Percentiles rank a stretch among this genome's conserved stretches.
Conservation (phyloP, 306 rosid species). For the Rosa rugosa region DNA sequence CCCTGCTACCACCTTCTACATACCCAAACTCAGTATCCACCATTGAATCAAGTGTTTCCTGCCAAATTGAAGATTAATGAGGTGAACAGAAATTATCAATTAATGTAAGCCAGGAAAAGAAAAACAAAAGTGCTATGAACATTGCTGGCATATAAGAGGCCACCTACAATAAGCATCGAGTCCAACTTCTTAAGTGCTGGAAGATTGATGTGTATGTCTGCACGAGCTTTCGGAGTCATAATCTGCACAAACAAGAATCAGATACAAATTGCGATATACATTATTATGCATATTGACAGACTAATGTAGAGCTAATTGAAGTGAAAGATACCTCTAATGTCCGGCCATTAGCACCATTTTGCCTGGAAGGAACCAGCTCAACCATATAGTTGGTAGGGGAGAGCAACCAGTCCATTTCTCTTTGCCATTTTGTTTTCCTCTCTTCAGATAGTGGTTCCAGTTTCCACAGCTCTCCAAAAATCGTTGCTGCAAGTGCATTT, state of each 20-base stretch:
- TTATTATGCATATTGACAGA: neutral
- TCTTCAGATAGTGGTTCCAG: conserved; percentile 86
- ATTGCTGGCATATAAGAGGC: conserved; percentile 26
- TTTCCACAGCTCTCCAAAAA: conserved; percentile 96
- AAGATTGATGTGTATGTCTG: conserved; percentile 87
- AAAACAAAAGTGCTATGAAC: conserved; percentile 8
- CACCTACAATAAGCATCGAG: conserved; percentile 88
- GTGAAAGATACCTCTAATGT: conserved; percentile 66
- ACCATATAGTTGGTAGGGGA: conserved; percentile 94
- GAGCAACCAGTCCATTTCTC: conserved; percentile 89
- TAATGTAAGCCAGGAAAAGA: neutral
- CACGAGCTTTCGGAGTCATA: conserved; percentile 91
- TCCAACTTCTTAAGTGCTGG: conserved; percentile 97
- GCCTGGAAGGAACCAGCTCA: conserved; percentile 94
- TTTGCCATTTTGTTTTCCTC: conserved; percentile 71
- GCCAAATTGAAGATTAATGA: conserved; percentile 22
- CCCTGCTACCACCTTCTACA: conserved; percentile 80
- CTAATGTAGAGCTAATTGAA: conserved; percentile 18
- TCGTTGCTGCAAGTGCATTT: conserved; percentile 53
- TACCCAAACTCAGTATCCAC: conserved; percentile 84
- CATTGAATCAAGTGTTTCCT: conserved; percentile 92
- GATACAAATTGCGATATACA: conserved; percentile 2
- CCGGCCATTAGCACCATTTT: conserved; percentile 74
- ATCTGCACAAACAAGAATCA: conserved; percentile 53
- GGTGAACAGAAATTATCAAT: conserved; percentile 2